A percentile compares a stretch with the other conserved stretches of the same genome.
Conservation (phyloP, 768 basidiomycete species). For the Trametes villosa region DNA sequence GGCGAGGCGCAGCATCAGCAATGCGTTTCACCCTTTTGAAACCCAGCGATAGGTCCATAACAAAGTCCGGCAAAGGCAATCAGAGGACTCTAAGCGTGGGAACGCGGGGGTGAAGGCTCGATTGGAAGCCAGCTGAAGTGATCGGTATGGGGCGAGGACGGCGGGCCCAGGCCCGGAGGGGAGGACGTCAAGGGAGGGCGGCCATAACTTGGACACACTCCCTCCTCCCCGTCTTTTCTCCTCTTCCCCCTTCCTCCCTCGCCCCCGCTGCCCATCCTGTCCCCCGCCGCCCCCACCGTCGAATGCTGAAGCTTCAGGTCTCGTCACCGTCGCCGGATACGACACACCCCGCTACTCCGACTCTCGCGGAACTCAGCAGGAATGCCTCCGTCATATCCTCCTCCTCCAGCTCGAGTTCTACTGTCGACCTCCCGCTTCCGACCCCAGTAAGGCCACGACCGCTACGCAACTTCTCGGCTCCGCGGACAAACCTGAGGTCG, state of each 20-base stretch:
- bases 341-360: slow-evolving; percentile 36
- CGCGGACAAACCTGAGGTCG: slow-evolving; percentile 46
- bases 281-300: slow-evolving; percentile 9
- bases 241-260: slow-evolving; percentile 7
- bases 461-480: slow-evolving; percentile 65
- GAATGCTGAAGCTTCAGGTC: slow-evolving; percentile 45
- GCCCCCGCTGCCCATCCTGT: slow-evolving; percentile 6
- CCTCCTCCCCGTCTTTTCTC: slow-evolving; percentile 16
- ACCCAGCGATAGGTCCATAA: not conserved
- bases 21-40: not conserved
- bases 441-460: slow-evolving; percentile 55
- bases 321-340: slow-evolving; percentile 39
- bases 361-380: slow-evolving; percentile 69
- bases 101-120: not conserved
- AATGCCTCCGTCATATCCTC: slow-evolving; percentile 79
- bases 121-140: not conserved
- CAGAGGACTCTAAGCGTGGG: slow-evolving; percentile 11
- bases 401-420: slow-evolving; percentile 59
- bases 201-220: slow-evolving; percentile 18
- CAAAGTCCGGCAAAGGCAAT: not conserved
- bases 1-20: slow-evolving; percentile 2
- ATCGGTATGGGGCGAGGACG: not conserved
- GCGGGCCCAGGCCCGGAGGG: slow-evolving; percentile 19
- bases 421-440: slow-evolving; percentile 44
- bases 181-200: slow-evolving; percentile 16